Evolutionary conservation across 495 filamentous ascomycete species (phyloP), one percentile per base, ranked within the genome.

Genomic region (Rostrohypoxylon terebratum): DNA sequence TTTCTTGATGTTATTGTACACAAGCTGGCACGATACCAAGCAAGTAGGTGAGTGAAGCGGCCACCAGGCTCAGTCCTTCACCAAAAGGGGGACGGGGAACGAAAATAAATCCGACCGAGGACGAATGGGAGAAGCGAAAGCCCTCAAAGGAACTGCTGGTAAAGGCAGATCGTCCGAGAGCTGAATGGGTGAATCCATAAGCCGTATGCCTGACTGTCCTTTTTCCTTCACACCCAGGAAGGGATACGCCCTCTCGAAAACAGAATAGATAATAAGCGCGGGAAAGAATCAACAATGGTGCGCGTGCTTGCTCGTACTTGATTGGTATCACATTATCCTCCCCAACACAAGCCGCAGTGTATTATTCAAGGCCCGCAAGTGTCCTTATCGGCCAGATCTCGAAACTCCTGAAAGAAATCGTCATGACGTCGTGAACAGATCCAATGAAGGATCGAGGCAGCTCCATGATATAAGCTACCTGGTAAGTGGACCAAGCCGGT

Each of bases 371-470:
- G 63, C 66, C 69, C 44, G 42, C 14, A 42, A 58, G 33, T 54
- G 31, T 33, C 47, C 50, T 62, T 59, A 58, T 42, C 48, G 36
- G 55, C 71, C 54, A 23, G 33, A 28, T 50, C 62, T 62, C 62
- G 55, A 51, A 73, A 74, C 71, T 74, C 71, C 71, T 38, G 42
- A 59, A 66, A 36, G 25, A 58, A 71, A 66, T 68, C 40, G 61
- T 78, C 73, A 50, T 77, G 55, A 79, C 66, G 51, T 76, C 75
- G 67, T 77, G 13, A 68, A 33, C 28, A 61, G 53, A 64, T 33
- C 16, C 31, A 54, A 67, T 66, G 59, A 59, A 60, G 13, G 38
- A 57, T 60, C 44, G 59, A 54, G 63, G 31, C 18, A 40, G 33
- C 58, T 42, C 31, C 44, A 34, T 50, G 34, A 25, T 53, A 33